Evolutionary conservation across 257 asterid species (phyloP).

Genomic region (Eucommia ulmoides): DNA sequence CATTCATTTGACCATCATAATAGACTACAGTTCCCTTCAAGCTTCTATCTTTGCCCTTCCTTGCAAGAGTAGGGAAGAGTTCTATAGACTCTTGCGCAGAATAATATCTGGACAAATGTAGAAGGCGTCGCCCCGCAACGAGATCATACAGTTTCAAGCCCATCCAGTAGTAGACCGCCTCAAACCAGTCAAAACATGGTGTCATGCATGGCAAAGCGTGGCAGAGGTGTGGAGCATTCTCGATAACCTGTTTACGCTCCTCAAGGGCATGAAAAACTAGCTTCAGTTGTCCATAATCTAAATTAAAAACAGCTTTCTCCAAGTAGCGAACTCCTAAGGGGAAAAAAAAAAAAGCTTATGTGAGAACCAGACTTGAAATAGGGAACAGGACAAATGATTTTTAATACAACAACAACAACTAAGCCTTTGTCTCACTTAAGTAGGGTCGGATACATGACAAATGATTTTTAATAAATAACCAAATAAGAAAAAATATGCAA

Average conservation of each 20-base stretch:
- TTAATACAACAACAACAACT: too few relatives aligned
- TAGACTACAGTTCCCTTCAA: conserved; percentile 97
- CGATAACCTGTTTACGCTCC: conserved; percentile 92
- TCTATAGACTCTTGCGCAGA: conserved; percentile 79
- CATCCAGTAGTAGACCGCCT: conserved; percentile 77
- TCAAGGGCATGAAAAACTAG: conserved; percentile 88
- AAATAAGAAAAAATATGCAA: background rate
- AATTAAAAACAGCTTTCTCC: conserved; percentile 93
- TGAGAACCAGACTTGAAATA: too few relatives aligned
- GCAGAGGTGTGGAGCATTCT: conserved; percentile 94
- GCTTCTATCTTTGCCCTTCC: conserved; percentile 59
- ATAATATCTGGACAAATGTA: conserved; percentile 87
- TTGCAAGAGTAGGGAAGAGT: conserved; percentile 83
- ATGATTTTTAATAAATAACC: background rate
- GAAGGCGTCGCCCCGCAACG: conserved; percentile 75
- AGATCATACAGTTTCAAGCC: conserved; percentile 97
- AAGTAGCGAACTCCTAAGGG: conserved; percentile 98
- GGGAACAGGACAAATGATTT: too few relatives aligned
- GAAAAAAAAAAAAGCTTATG: too few relatives aligned
- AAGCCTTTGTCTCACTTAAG: too few relatives aligned
- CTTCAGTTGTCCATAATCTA: conserved; percentile 88
- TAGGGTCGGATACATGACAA: too few relatives aligned
- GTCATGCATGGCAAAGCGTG: conserved; percentile 96
- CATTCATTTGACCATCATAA: conserved; percentile 99
- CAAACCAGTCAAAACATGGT: conserved; percentile 96